These are phyloP conservation scores for Phyllosticta citribraziliensis DNA, from an alignment of 2,329 filamentous ascomycete species.

Conservation along the genomic window DNA sequence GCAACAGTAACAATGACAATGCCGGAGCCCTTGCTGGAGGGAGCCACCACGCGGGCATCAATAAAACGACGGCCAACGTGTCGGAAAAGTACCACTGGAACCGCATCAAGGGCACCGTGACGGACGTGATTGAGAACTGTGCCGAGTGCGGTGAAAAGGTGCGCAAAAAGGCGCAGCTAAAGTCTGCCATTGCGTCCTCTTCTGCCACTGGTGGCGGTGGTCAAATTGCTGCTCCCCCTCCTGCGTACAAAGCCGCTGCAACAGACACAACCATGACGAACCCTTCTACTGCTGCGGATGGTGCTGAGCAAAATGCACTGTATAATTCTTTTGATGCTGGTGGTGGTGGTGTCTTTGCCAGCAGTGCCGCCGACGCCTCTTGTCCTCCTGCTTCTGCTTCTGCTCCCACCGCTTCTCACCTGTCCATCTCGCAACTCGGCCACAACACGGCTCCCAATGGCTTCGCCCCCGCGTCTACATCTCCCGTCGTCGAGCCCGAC, in stretches of 20 bases:
- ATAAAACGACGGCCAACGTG: slow-evolving; percentile 92
- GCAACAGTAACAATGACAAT: not conserved
- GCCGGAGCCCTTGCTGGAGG: not conserved
- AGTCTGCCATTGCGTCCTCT: not conserved
- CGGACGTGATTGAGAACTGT: slow-evolving; percentile 87
- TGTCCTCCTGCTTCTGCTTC: not conserved
- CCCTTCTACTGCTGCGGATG: not conserved
- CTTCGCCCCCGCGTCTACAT: not conserved
- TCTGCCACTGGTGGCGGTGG: not conserved
- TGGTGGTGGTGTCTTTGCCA: not conserved
- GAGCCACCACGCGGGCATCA: slow-evolving; percentile 79
- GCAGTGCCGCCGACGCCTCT: not conserved
- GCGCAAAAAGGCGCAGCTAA: slow-evolving; percentile 4
- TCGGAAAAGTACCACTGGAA: slow-evolving; percentile 96
- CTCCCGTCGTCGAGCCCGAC: not conserved
- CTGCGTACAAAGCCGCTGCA: not conserved
- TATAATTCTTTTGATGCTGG: not conserved
- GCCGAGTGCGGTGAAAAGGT: slow-evolving; percentile 67
- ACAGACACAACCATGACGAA: not conserved
- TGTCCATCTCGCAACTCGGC: not conserved
- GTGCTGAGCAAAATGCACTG: not conserved
- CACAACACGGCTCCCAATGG: not conserved
- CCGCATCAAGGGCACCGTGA: slow-evolving; percentile 94
- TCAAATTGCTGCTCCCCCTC: not conserved
- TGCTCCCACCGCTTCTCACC: not conserved